Percentiles rank a stretch among this genome's conserved stretches.
Evolutionary conservation across 345 rosid species (phyloP).

Genomic region (Dovyalis caffra): DNA sequence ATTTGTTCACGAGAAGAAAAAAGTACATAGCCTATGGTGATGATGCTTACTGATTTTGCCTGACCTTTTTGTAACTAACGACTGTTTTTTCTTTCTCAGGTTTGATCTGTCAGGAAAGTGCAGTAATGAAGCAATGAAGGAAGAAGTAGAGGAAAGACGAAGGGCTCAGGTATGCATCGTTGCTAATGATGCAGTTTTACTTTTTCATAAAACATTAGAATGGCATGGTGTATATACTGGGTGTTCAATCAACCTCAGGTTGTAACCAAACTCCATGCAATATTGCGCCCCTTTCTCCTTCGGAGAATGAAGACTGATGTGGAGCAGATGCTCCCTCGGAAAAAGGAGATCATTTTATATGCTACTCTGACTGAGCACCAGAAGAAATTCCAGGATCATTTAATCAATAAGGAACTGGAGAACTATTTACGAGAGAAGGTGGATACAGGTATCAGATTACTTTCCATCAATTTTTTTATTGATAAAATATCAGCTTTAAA

Average conservation of each 20-base stretch:
- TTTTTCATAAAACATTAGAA: slow-evolving; percentile 6
- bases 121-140: slow-evolving; percentile 44
- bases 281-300: slow-evolving; percentile 92
- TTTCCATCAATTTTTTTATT: not conserved
- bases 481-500: not conserved
- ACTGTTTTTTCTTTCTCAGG: slow-evolving; percentile 40
- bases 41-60: slow-evolving; percentile 4
- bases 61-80: slow-evolving; percentile 1
- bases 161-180: slow-evolving; percentile 56
- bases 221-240: slow-evolving; percentile 3
- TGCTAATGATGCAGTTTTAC: not conserved
- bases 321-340: slow-evolving; percentile 81
- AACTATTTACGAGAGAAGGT: slow-evolving; percentile 45
- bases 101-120: slow-evolving; percentile 80
- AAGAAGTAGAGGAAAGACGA: slow-evolving; percentile 82
- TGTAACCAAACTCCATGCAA: slow-evolving; percentile 88
- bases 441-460: slow-evolving; percentile 40
- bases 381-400: slow-evolving; percentile 82
- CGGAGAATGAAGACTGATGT: slow-evolving; percentile 94
- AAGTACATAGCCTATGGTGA: not conserved
- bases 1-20: not conserved
- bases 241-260: slow-evolving; percentile 49
- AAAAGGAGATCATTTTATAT: slow-evolving; percentile 89
- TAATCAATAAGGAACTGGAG: slow-evolving; percentile 70
- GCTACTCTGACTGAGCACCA: slow-evolving; percentile 87